Base-by-base conservation (phyloP, 2,329 filamentous ascomycete genomes). In the Talaromyces sp. region DNA sequence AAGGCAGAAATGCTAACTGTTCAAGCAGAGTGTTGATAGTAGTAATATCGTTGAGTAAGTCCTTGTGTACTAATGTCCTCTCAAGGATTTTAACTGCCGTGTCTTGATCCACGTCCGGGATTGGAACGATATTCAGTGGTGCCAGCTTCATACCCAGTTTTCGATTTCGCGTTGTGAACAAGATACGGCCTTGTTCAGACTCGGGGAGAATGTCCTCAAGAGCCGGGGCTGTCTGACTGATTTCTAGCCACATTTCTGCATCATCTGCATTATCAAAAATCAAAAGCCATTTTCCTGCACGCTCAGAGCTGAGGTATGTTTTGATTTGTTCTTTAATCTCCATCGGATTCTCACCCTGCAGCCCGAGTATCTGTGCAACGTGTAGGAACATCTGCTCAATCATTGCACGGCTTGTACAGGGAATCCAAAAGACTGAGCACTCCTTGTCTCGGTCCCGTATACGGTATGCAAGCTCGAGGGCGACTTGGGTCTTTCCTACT, bases 161-260 rank as follows among this genome's bases (percentile, higher is more conserved):
- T 29, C 58, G 62, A 17, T 64, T 69, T 8, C 69, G 62, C 2
- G 65, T 68, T 0, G 70, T 74, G 31, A 74, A 65, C 0, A 74
- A 60, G 46, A 74, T 66, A 53, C 7, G 50, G 35, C 65, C 66
- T 41, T 69, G 60, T 29, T 65, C 55, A 38, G 55, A 67, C 17
- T 61, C 55, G 21, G 68, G 65, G 6, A 70, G 46, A 51, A 60
- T 60, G 3, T 57, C 27, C 6, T 58, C 55, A 6, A 66, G 56
- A 11, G 58, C 19, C 6, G 58, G 21, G 26, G 21, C 21, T 32
- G 43, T 32, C 3, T 58, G 9, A 17, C 35, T 50, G 21, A 5
- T 38, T 12, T 26, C 6, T 2, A 63, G 43, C 61, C 61, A 65
- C 60, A 70, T 64, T 6, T 65, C 56, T 24, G 38, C 54, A 29